phyloP scores from a whole-genome alignment of 495 filamentous ascomycete genomes.

The Clavariopsis aquatica region DNA sequence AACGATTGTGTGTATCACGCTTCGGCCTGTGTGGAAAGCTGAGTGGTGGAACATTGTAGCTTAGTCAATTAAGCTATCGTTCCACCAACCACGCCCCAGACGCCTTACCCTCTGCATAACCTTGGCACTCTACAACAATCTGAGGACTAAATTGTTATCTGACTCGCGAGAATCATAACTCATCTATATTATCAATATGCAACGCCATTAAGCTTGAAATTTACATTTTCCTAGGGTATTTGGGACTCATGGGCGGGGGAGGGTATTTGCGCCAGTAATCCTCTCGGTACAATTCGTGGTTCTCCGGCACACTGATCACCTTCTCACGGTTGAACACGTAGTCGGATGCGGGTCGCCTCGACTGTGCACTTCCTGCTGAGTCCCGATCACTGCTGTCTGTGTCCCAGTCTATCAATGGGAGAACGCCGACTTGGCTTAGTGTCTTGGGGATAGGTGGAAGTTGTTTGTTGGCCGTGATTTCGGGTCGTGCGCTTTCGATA shows the following conservation, averaged over 20 bases:
- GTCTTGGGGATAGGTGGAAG: slow-evolving; percentile 16
- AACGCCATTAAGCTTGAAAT: background rate
- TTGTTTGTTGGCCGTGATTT: background rate
- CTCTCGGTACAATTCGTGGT: slow-evolving; percentile 7
- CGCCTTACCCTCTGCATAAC: background rate
- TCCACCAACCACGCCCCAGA: background rate
- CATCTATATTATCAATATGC: background rate
- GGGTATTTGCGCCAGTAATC: slow-evolving; percentile 11
- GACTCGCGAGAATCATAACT: background rate
- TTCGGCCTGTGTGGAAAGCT: no score
- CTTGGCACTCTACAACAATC: background rate
- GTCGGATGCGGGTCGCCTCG: slow-evolving; percentile 14
- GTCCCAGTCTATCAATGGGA: slow-evolving; percentile 31
- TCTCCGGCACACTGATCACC: slow-evolving; percentile 28
- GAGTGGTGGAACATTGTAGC: background rate
- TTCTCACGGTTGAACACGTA: slow-evolving; percentile 30
- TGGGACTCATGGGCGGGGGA: background rate
- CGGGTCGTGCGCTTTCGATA: slow-evolving; percentile 10
- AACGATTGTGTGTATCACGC: no score
- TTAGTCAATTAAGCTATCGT: background rate
- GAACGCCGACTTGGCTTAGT: slow-evolving; percentile 19
- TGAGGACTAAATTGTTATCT: background rate
- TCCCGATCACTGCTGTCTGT: slow-evolving; percentile 28
- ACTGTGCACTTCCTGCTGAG: slow-evolving; percentile 10
- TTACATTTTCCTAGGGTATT: slow-evolving; percentile 5